Evolutionary conservation across 768 basidiomycete genomes (phyloP).

Genomic region (Gloeopeniophorella convolvens): DNA sequence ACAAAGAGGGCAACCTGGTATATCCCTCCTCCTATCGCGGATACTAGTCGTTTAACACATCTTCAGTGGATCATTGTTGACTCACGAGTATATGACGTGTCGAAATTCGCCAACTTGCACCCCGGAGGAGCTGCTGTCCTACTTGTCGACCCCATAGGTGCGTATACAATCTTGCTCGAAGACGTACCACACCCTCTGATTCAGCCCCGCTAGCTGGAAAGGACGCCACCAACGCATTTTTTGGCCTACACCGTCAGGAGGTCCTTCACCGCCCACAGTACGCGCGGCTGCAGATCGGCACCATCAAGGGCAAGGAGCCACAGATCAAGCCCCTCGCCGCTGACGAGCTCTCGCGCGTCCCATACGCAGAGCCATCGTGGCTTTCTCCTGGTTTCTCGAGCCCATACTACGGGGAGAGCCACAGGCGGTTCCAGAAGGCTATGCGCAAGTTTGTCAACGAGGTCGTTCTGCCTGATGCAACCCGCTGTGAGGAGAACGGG

Average conservation of each 20-base stretch:
- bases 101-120: constrained; percentile 76
- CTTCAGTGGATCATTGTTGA: constrained; percentile 76
- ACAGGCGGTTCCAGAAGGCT: constrained; percentile 67
- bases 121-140: constrained; percentile 81
- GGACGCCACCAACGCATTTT: constrained; percentile 77
- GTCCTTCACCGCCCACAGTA: constrained; percentile 71
- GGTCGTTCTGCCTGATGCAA: constrained; percentile 69
- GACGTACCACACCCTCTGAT: neutral
- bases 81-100: constrained; percentile 74
- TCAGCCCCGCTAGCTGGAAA: constrained; percentile 43
- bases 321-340: constrained; percentile 45
- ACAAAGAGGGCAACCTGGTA: constrained; percentile 77
- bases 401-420: constrained; percentile 74
- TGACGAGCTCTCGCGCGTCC: constrained; percentile 67
- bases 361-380: constrained; percentile 87
- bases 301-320: constrained; percentile 50
- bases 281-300: constrained; percentile 61
- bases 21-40: neutral
- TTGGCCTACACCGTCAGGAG: constrained; percentile 78
- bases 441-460: constrained; percentile 73
- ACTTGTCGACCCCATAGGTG: constrained; percentile 58
- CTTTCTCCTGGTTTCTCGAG: constrained; percentile 57
- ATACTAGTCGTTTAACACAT: neutral
- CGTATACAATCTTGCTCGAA: neutral
- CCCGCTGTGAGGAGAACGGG: constrained; percentile 77